phyloP scores from a whole-genome alignment of 208 protist genomes.

The Trypanosoma boissoni region DNA sequence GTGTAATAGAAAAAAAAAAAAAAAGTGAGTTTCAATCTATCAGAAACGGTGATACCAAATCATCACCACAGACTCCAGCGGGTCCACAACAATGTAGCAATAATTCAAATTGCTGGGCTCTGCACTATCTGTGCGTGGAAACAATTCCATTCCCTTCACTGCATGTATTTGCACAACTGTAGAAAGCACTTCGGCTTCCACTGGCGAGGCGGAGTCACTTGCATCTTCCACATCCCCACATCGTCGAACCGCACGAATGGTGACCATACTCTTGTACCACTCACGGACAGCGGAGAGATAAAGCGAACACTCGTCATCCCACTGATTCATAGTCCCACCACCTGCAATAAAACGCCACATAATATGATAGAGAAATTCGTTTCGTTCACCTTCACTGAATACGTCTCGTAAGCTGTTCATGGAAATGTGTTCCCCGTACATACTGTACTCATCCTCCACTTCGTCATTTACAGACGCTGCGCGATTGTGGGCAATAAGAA shows the following conservation, averaged over 20 bases:
- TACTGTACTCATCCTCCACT: constrained; percentile 33
- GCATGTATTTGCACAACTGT: constrained; percentile 29
- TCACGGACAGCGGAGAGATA: constrained; percentile 42
- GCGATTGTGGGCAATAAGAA: constrained; percentile 40
- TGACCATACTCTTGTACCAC: constrained; percentile 46
- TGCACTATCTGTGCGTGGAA: constrained; percentile 32
- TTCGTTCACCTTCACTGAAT: constrained; percentile 28
- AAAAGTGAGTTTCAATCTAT: neutral
- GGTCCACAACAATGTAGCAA: constrained; percentile 61
- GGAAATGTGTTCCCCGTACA: constrained; percentile 20
- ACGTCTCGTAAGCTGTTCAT: constrained; percentile 22
- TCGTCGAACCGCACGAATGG: constrained; percentile 27
- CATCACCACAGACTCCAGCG: constrained; percentile 29
- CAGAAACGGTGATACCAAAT: constrained; percentile 34
- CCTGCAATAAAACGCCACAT: constrained; percentile 68
- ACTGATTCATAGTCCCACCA: constrained; percentile 74
- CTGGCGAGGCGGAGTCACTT: constrained; percentile 10
- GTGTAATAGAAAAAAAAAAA: neutral
- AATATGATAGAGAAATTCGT: constrained; percentile 74
- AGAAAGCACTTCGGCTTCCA: constrained; percentile 27
- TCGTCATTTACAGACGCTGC: constrained; percentile 28
- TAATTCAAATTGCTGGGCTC: constrained; percentile 59
- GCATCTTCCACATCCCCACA: constrained; percentile 9
- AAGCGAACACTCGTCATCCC: constrained; percentile 61
- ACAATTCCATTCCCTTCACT: constrained; percentile 25